A percentile compares a stretch with the other conserved stretches of the same genome.
These are phyloP conservation scores for Phaseolus coccineus DNA, from an alignment of 331 rosid genomes.

Conservation along the genomic window DNA sequence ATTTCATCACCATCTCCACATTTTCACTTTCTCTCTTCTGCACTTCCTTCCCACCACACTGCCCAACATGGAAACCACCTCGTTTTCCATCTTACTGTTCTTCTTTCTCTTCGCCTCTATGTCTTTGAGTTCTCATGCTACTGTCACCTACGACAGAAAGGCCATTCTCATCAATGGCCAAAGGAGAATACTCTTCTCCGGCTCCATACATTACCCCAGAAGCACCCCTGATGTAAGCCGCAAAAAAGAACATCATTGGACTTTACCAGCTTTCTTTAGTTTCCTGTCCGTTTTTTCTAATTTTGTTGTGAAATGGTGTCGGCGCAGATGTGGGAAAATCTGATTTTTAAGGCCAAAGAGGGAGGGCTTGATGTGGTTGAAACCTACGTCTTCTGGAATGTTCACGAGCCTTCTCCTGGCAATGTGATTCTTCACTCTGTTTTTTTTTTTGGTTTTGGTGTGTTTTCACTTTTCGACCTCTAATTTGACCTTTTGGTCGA, in stretches of 20 bases:
- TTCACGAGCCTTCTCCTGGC: constrained; percentile 86
- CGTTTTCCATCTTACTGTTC: constrained; percentile 59
- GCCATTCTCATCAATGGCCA: constrained; percentile 90
- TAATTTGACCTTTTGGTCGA: constrained; percentile 22
- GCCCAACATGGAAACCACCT: constrained; percentile 58
- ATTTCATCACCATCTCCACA: background rate
- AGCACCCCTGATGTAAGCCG: constrained; percentile 86
- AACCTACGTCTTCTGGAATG: constrained; percentile 87
- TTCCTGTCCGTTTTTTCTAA: constrained; percentile 3
- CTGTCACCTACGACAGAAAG: constrained; percentile 82
- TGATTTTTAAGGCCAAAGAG: constrained; percentile 83
- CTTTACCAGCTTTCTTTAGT: background rate
- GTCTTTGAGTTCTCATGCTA: constrained; percentile 52
- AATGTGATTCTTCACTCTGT: constrained; percentile 54
- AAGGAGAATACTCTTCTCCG: constrained; percentile 88
- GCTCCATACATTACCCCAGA: constrained; percentile 95
- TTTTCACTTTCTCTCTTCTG: constrained; percentile 2
- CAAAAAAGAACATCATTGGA: background rate
- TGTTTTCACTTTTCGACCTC: background rate
- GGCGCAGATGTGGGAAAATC: constrained; percentile 86
- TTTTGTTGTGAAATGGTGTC: constrained; percentile 36
- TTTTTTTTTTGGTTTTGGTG: background rate
- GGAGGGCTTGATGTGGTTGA: constrained; percentile 86
- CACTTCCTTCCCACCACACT: constrained; percentile 21
- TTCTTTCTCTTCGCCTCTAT: constrained; percentile 50